Percentiles rank a stretch among this genome's conserved stretches.
These are phyloP conservation scores for Lasiosphaeriaceae sp. DNA, from an alignment of 495 filamentous ascomycete species.

Conservation along the genomic window DNA sequence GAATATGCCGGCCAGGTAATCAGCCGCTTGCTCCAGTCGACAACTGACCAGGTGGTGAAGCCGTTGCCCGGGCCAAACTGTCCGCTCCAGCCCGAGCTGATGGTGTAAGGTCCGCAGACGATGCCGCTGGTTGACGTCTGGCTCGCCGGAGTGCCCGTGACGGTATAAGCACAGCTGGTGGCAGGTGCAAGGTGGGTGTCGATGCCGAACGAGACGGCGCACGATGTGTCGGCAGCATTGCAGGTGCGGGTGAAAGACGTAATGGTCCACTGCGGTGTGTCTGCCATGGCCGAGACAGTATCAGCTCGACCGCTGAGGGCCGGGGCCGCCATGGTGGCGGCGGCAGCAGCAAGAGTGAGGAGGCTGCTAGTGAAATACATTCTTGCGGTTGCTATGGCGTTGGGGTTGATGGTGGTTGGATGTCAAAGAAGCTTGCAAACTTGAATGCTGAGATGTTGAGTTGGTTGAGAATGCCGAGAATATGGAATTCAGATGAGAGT, in stretches of 20 bases:
- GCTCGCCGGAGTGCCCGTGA: slow-evolving; percentile 39
- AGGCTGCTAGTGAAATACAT: slow-evolving; percentile 49
- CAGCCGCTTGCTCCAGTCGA: slow-evolving; percentile 35
- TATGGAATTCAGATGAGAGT: too few relatives aligned
- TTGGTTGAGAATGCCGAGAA: too few relatives aligned
- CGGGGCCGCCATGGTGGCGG: slow-evolving; percentile 25
- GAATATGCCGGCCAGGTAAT: slow-evolving; percentile 50
- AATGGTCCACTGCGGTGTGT: slow-evolving; percentile 46
- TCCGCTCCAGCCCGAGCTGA: slow-evolving; percentile 54
- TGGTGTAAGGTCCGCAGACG: slow-evolving; percentile 45
- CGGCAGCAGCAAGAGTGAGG: slow-evolving; percentile 34
- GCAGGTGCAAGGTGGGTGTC: slow-evolving; percentile 36
- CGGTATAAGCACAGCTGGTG: slow-evolving; percentile 38
- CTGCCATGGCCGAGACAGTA: slow-evolving; percentile 38
- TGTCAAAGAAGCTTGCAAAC: neutral
- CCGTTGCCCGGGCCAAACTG: slow-evolving; percentile 50
- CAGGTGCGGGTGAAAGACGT: slow-evolving; percentile 44
- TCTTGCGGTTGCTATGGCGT: neutral
- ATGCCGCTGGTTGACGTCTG: slow-evolving; percentile 34
- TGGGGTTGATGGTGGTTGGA: neutral
- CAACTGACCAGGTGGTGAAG: slow-evolving; percentile 51
- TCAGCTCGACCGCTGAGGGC: slow-evolving; percentile 30
- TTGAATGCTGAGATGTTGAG: neutral
- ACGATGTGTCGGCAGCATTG: slow-evolving; percentile 41
- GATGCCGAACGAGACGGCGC: slow-evolving; percentile 48